A percentile compares a stretch with the other conserved stretches of the same genome.
phyloP scores from a whole-genome alignment of 192 early-diverging fungal species.

The Jimgerdemannia flammicorona region DNA sequence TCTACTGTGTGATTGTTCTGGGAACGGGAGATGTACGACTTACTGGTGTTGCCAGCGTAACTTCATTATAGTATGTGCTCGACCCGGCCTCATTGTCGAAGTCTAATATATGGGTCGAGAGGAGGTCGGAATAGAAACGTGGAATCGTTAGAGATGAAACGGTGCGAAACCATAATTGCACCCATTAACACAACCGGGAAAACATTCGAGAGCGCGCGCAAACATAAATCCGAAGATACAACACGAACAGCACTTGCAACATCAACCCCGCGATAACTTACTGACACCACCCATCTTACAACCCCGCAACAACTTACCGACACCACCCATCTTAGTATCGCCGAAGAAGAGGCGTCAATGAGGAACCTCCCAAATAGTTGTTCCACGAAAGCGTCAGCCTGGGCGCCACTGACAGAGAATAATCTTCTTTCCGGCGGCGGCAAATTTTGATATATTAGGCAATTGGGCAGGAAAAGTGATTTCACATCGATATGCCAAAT shows the following conservation, averaged over 20 bases:
- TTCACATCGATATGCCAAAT: slow-evolving; percentile 67
- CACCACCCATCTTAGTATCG: slow-evolving; percentile 46
- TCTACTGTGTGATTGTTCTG: slow-evolving; percentile 52
- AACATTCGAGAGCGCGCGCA: too few relatives aligned
- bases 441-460: slow-evolving; percentile 67
- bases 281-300: too few relatives aligned
- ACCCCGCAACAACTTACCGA: background rate
- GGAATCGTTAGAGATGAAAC: too few relatives aligned
- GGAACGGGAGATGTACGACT: slow-evolving; percentile 51
- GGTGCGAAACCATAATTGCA: too few relatives aligned
- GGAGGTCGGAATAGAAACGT: too few relatives aligned
- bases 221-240: too few relatives aligned
- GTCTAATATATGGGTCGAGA: background rate
- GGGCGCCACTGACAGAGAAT: slow-evolving; percentile 70
- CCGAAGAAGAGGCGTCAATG: slow-evolving; percentile 65
- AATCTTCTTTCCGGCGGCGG: slow-evolving; percentile 67
- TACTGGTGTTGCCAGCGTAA: slow-evolving; percentile 43
- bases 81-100: slow-evolving; percentile 69
- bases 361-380: slow-evolving; percentile 66
- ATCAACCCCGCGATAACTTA: too few relatives aligned
- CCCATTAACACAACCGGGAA: too few relatives aligned
- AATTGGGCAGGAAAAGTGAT: slow-evolving; percentile 45
- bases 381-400: slow-evolving; percentile 61
- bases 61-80: slow-evolving; percentile 50
- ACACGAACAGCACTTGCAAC: too few relatives aligned